These are phyloP conservation scores for Backusella morwellensis DNA, from an alignment of 192 early-diverging fungal species.

Conservation along the genomic window DNA sequence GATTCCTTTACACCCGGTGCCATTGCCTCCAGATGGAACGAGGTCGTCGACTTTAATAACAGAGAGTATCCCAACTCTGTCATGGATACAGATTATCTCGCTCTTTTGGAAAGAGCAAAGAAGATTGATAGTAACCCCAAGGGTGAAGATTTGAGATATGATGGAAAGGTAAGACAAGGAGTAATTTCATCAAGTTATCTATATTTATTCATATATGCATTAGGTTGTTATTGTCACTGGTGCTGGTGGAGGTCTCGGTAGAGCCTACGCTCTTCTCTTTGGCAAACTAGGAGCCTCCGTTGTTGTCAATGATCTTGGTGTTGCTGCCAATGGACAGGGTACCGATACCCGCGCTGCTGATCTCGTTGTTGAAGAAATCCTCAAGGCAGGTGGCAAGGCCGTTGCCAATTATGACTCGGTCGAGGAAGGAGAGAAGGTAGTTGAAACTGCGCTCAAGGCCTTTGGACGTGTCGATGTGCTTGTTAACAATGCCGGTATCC, in stretches of 20 bases:
- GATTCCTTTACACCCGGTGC: constrained; percentile 79
- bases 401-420: constrained; percentile 94
- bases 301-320: constrained; percentile 88
- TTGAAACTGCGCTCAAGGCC: constrained; percentile 86
- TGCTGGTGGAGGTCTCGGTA: constrained; percentile 88
- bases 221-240: constrained; percentile 85
- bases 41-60: constrained; percentile 68
- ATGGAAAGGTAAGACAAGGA: constrained; percentile 64
- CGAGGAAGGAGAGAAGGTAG: constrained; percentile 90
- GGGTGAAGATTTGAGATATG: constrained; percentile 62
- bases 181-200: neutral
- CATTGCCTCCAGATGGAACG: constrained; percentile 71
- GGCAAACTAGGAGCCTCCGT: constrained; percentile 81
- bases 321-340: constrained; percentile 46
- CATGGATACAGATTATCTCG: constrained; percentile 82
- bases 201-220: no score
- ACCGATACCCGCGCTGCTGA: constrained; percentile 55
- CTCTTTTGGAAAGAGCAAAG: constrained; percentile 76
- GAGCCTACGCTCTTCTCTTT: constrained; percentile 84
- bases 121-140: constrained; percentile 58
- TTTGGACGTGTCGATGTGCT: constrained; percentile 81
- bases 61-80: constrained; percentile 70
- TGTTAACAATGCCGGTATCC: constrained; percentile 98
- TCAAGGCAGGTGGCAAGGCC: constrained; percentile 80
- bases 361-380: constrained; percentile 84